Percentiles rank a stretch among this genome's conserved stretches.
Conservation (phyloP, 441 rosid species). For the Erysimum pusillum region DNA sequence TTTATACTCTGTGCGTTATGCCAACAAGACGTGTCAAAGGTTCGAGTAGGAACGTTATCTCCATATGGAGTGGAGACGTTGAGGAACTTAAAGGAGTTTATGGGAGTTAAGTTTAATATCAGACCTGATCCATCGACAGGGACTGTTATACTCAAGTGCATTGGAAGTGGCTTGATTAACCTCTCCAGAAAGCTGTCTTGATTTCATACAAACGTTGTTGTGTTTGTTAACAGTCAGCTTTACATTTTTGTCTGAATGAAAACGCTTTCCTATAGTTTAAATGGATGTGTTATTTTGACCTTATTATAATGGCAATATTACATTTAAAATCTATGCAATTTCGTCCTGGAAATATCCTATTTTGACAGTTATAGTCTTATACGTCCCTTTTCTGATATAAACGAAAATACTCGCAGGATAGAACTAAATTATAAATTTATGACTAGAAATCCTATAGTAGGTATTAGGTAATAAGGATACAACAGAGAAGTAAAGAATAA, state of each 20-base stretch:
- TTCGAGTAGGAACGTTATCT: slow-evolving; percentile 83
- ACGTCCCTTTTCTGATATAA: not conserved
- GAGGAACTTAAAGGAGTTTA: slow-evolving; percentile 72
- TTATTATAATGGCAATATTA: not conserved
- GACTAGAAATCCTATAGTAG: not conserved
- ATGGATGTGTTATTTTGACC: slow-evolving; percentile 10
- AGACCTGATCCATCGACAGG: slow-evolving; percentile 75
- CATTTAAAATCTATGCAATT: not conserved
- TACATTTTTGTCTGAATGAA: slow-evolving; percentile 14
- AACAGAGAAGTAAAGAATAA: not conserved
- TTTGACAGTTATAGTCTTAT: not conserved
- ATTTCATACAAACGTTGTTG: slow-evolving; percentile 1
- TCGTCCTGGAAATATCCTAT: not conserved
- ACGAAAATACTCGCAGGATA: not conserved
- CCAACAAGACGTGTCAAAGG: slow-evolving; percentile 79
- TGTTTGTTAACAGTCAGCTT: slow-evolving; percentile 16
- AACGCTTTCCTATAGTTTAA: not conserved
- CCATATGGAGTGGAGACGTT: slow-evolving; percentile 82
- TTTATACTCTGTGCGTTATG: slow-evolving; percentile 83
- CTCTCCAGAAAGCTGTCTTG: slow-evolving; percentile 76
- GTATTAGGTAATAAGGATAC: not conserved
- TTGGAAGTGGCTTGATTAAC: slow-evolving; percentile 79
- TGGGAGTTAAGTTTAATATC: slow-evolving; percentile 67
- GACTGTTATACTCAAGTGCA: slow-evolving; percentile 76
- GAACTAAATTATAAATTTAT: not conserved